phyloP scores from a whole-genome alignment of 2,329 filamentous ascomycete genomes.

The Monosporascus ibericus region DNA sequence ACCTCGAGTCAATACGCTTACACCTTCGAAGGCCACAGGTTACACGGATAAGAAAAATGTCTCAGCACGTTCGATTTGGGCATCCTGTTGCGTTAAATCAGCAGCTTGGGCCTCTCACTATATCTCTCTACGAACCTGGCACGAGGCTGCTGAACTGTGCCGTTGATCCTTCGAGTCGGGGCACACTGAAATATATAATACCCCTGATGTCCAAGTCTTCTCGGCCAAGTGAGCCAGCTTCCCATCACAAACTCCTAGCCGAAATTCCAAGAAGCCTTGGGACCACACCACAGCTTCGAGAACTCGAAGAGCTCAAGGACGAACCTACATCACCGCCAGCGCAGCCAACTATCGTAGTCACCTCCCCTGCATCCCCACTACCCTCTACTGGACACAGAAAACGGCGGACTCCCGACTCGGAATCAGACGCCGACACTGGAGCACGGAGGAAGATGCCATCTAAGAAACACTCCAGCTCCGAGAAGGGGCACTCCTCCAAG shows the following conservation, averaged over 20 bases:
- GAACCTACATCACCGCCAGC: neutral
- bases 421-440: slow-evolving; percentile 7
- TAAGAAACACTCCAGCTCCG: slow-evolving; percentile 28
- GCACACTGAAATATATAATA: neutral
- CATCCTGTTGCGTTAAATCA: neutral
- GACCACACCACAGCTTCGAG: neutral
- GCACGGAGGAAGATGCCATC: slow-evolving; percentile 18
- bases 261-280: neutral
- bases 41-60: neutral
- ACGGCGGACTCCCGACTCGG: neutral
- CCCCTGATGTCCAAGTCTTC: neutral
- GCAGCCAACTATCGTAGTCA: neutral
- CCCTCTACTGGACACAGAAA: neutral
- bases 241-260: neutral
- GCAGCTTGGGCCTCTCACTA: neutral
- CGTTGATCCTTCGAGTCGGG: neutral
- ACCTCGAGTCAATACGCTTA: neutral
- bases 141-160: neutral
- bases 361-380: neutral
- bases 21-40: neutral
- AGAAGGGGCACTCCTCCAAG: slow-evolving; percentile 28
- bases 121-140: neutral
- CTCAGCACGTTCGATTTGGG: neutral
- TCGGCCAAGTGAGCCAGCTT: neutral
- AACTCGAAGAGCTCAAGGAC: neutral